Conservation (phyloP, 2,329 filamentous ascomycete species). For the Penicillium sp. region DNA sequence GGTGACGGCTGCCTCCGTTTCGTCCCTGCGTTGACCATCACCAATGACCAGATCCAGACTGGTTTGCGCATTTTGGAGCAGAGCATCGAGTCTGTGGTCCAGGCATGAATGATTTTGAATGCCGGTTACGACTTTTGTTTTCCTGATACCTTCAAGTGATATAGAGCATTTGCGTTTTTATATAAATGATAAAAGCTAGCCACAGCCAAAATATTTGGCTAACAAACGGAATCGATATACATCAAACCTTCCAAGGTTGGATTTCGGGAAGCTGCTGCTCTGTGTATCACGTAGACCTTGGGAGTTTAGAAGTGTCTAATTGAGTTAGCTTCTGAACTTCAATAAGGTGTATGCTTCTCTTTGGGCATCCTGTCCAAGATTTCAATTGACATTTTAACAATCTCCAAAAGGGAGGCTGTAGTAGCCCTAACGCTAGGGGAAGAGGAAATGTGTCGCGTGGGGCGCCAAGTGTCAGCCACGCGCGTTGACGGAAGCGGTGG, state of each 20-base stretch:
- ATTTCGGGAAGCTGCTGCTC: too few relatives aligned
- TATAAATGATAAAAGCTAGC: slow-evolving; percentile 3
- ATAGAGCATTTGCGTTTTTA: not conserved
- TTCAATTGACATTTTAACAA: too few relatives aligned
- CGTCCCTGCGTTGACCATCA: slow-evolving; percentile 82
- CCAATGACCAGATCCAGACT: slow-evolving; percentile 74
- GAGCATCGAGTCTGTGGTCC: slow-evolving; percentile 56
- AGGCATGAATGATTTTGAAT: slow-evolving; percentile 27
- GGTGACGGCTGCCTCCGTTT: slow-evolving; percentile 91
- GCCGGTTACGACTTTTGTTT: slow-evolving; percentile 18
- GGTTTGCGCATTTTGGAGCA: slow-evolving; percentile 76
- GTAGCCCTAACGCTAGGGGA: not conserved
- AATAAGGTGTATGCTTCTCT: too few relatives aligned
- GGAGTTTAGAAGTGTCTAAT: too few relatives aligned
- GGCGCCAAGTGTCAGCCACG: not conserved
- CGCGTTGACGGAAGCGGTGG: slow-evolving; percentile 5
- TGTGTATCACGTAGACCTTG: too few relatives aligned
- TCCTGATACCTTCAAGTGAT: slow-evolving; percentile 17
- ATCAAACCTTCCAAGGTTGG: too few relatives aligned
- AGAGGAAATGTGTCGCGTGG: slow-evolving; percentile 3
- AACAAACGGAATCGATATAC: too few relatives aligned
- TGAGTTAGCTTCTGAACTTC: too few relatives aligned
- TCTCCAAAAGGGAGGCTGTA: too few relatives aligned
- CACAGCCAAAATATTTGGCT: too few relatives aligned
- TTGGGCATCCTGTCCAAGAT: too few relatives aligned